Base-by-base conservation (phyloP, 2,329 filamentous ascomycete species). In the Leptographium radiaticola region DNA sequence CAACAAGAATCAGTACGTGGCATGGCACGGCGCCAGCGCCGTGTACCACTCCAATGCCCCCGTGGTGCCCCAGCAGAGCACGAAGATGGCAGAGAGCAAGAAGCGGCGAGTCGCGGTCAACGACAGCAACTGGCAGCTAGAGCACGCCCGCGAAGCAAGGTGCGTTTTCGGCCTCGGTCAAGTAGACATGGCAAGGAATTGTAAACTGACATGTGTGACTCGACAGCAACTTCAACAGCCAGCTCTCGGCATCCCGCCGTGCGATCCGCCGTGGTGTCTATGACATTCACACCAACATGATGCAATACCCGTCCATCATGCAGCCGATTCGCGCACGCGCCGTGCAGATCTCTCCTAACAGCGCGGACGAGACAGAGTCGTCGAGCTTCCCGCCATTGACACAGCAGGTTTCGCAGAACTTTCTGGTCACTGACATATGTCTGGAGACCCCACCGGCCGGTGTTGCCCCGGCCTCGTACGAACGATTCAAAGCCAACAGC, bases 1-100 rank as follows among this genome's bases (percentile, higher is more conserved):
- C 75, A 96, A 98, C 75, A 89, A 91, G 71, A 98, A 98, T 65
- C 90, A 96, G 67, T 98, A 96, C 65, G 93, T 98, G 33, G 93
- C 93, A 33, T 98, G 93, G 93, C 90, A 95, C 66, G 93, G 93
- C 50, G 93, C 93, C 49, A 97, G 91, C 67, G 84, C 87, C 42
- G 93, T 98, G 30, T 98, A 98, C 66, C 89, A 97, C 66, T 89
- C 87, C 13, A 84, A 83, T 54, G 80, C 77, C 1, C 87, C 89
- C 1, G 83, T 84, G 25, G 81, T 87, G n/a, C 88, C 89, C 2
- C 74, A 84, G 55, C 82, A 81, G 36, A 83, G 75, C 57, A 85
- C 86, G 55, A 95, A 94, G 68, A 75, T 73, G 38, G 68, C 81
- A 9, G 87, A 90, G 60, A 78, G 79, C 58, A 95, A 94, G 73